Evolutionary conservation across 2,329 filamentous ascomycete genomes (phyloP).

Genomic region (Aspergillus sp.): DNA sequence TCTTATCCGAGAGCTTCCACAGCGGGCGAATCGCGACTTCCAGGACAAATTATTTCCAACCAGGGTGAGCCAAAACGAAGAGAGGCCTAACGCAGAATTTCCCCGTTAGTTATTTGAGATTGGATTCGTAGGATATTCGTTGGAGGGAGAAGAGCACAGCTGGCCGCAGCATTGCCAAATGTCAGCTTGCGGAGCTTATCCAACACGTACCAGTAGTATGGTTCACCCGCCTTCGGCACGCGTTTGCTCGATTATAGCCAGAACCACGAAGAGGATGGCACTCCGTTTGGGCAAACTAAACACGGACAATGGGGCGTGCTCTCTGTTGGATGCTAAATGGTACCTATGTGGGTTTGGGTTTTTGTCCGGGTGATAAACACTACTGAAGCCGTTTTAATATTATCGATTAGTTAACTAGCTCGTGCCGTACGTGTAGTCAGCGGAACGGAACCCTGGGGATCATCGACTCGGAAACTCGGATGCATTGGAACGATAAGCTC

Average conservation of each 20-base stretch:
- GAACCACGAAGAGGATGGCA: not conserved
- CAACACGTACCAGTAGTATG: constrained; percentile 5
- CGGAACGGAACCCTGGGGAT: not conserved
- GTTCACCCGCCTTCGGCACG: not conserved
- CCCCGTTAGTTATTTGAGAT: not conserved
- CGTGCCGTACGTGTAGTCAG: not conserved
- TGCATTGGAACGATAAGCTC: constrained; percentile 1
- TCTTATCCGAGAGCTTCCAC: constrained; percentile 18
- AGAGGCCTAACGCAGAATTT: not conserved
- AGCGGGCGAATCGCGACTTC: constrained; percentile 1
- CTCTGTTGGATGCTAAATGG: not conserved
- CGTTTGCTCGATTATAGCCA: not conserved
- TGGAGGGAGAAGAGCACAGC: not conserved
- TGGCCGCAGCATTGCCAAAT: not conserved
- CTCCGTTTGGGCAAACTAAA: not conserved
- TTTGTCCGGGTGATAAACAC: constrained; percentile 1
- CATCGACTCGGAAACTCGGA: not conserved
- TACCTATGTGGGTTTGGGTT: not conserved
- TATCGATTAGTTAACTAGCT: not conserved
- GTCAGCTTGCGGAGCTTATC: constrained; percentile 10
- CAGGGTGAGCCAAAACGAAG: not conserved
- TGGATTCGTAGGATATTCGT: not conserved
- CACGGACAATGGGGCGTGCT: not conserved
- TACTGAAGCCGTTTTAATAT: not conserved
- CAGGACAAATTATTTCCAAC: not conserved